These are phyloP conservation scores for Fusarium concolor DNA, from an alignment of 2,329 filamentous ascomycete species.

Conservation along the genomic window DNA sequence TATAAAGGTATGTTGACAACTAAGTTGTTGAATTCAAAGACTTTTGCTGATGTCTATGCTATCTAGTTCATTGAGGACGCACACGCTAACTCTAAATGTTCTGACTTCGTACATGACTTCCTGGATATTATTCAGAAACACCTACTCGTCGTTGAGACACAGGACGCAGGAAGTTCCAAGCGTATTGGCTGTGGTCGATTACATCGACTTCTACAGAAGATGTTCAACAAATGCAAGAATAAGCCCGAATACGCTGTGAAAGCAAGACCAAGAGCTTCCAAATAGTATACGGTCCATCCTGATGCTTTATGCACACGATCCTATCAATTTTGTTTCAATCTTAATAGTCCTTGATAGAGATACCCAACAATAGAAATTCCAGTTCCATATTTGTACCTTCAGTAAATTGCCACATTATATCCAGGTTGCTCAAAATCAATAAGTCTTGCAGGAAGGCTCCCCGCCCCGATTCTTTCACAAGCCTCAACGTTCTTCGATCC, in stretches of 20 bases:
- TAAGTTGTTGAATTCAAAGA: background rate
- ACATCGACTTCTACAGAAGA: background rate
- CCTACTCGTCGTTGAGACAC: background rate
- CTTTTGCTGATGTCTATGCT: background rate
- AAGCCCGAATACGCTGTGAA: background rate
- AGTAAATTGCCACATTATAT: background rate
- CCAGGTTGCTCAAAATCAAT: background rate
- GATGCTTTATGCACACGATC: too few species aligned
- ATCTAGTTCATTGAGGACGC: constrained; percentile 4
- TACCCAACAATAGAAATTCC: background rate
- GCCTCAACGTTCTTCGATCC: background rate
- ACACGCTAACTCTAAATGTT: background rate
- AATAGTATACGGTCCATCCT: background rate
- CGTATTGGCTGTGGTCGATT: background rate
- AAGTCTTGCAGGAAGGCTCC: background rate
- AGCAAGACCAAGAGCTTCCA: background rate
- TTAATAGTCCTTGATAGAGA: background rate
- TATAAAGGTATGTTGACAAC: background rate
- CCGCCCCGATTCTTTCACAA: constrained; percentile 9
- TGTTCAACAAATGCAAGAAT: background rate
- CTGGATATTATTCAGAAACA: constrained; percentile 1
- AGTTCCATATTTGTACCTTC: background rate
- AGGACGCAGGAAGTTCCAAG: background rate
- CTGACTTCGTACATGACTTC: constrained; percentile 11
- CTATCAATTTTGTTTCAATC: too few species aligned